Evolutionary conservation across 140 eudicot genomes (phyloP), one percentile per base, ranked within the genome.

Genomic region (Anethum foeniculum): DNA sequence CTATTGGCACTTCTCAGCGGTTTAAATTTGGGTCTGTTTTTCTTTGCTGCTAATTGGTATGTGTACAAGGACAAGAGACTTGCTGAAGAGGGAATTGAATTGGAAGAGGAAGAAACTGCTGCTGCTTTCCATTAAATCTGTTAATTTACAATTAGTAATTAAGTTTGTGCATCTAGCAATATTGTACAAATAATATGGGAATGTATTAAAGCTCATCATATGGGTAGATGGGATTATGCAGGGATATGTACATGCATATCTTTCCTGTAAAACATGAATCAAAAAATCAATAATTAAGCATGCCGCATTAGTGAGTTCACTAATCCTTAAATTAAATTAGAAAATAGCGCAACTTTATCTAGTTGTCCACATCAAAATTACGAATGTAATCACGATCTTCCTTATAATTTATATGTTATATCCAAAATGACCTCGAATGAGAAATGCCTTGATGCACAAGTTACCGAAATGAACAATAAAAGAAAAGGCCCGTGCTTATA

Each of bases 51-150:
- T 9, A 87, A 79, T 62, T 80, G 93, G 90, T 90, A 90, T 78
- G 88, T 86, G 80, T 87, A 90, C 85, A 90, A 87, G 84, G 91
- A 87, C 36, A 86, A 82, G 16, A 81, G 93, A 84, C 88, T 90
- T 81, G 91, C 87, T 3, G 91, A 81, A 44, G 83, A 77, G 75
- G 93, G 91, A 16, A 85, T 87, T 43, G 88, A 85, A 75, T 18
- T 85, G 88, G 91, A 87, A 80, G 90, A 87, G 64, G 89, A 82
- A 14, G 87, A 81, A 71, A 71, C 81, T 78, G 73, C 32, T 56
- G 46, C 46, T 58, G 69, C 30, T 25, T 84, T 80, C 49, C 91
- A 85, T 79, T 85, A 82, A 71, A 62, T 25, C 34, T 62, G 6
- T 23, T 13, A 47, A 47, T 47, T 27, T 62, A 27, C 32, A n/a